A percentile compares a stretch with the other conserved stretches of the same genome.
These are phyloP conservation scores for Thermoascus crustaceus DNA, from an alignment of 2,329 filamentous ascomycete genomes.

Conservation along the genomic window DNA sequence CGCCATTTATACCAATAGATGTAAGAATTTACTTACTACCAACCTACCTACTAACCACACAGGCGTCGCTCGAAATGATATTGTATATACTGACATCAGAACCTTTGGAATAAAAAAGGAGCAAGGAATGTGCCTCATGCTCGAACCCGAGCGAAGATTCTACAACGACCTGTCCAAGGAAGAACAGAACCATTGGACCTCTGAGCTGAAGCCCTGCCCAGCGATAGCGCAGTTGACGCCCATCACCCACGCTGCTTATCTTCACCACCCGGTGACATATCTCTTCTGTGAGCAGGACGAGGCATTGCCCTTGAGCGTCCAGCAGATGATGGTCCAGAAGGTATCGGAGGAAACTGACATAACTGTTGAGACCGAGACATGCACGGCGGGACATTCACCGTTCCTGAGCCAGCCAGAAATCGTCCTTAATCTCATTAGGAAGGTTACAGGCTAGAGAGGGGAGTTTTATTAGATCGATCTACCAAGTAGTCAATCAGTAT, in stretches of 20 bases:
- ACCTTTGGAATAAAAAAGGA: constrained; percentile 5
- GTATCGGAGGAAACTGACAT: not conserved
- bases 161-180: constrained; percentile 1
- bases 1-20: constrained; percentile 7
- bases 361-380: not conserved
- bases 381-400: constrained; percentile 1
- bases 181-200: constrained; percentile 5
- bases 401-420: not conserved
- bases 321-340: constrained; percentile 3
- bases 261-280: not conserved
- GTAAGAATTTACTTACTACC: constrained; percentile 1
- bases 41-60: not conserved
- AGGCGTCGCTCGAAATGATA: not conserved
- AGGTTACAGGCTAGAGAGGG: too few species aligned
- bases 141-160: not conserved
- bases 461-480: too few species aligned
- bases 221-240: constrained; percentile 4
- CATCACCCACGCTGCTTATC: constrained; percentile 1
- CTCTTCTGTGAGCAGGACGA: constrained; percentile 1
- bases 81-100: not conserved
- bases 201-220: constrained; percentile 6
- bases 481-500: too few species aligned
- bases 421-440: not conserved
- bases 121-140: constrained; percentile 5
- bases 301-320: not conserved